phyloP scores from a whole-genome alignment of 352 stramenopile genomes.

The Pythium plurisporium region DNA sequence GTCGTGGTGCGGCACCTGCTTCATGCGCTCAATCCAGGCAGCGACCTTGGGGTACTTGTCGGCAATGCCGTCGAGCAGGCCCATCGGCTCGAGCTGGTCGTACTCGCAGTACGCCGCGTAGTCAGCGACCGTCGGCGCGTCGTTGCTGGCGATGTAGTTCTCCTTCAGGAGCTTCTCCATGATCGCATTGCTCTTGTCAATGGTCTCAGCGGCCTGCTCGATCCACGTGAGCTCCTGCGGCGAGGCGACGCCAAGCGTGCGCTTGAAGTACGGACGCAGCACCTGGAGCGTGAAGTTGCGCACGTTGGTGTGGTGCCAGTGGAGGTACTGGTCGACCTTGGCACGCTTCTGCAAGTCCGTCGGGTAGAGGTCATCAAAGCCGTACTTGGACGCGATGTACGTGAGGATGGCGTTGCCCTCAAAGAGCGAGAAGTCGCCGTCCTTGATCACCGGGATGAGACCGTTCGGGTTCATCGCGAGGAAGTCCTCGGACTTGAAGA shows the following conservation, averaged over 20 bases:
- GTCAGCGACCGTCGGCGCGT: constrained; percentile 57
- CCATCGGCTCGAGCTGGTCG: constrained; percentile 59
- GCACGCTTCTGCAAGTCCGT: constrained; percentile 35
- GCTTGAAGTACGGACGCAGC: constrained; percentile 29
- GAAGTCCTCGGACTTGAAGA: constrained; percentile 35
- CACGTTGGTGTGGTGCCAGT: constrained; percentile 66
- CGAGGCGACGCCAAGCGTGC: constrained; percentile 1
- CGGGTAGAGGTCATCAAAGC: constrained; percentile 47
- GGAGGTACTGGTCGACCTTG: constrained; percentile 60
- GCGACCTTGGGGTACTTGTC: constrained; percentile 23
- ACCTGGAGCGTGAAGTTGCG: constrained; percentile 43
- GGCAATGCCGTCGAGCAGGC: constrained; percentile 29
- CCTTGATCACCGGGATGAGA: constrained; percentile 43
- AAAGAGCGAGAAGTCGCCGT: constrained; percentile 51
- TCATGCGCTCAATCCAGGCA: constrained; percentile 24
- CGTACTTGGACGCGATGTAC: constrained; percentile 48
- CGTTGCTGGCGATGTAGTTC: constrained; percentile 43
- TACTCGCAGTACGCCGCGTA: constrained; percentile 61
- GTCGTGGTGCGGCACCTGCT: constrained; percentile 36
- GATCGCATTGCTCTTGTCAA: constrained; percentile 27
- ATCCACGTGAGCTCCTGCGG: constrained; percentile 12
- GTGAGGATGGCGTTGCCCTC: constrained; percentile 50
- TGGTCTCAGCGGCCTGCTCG: constrained; percentile 14
- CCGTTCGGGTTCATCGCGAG: constrained; percentile 48
- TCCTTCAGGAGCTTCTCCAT: constrained; percentile 49